Conservation (phyloP, 257 asterid genomes). For the Primulina huaijiensis region DNA sequence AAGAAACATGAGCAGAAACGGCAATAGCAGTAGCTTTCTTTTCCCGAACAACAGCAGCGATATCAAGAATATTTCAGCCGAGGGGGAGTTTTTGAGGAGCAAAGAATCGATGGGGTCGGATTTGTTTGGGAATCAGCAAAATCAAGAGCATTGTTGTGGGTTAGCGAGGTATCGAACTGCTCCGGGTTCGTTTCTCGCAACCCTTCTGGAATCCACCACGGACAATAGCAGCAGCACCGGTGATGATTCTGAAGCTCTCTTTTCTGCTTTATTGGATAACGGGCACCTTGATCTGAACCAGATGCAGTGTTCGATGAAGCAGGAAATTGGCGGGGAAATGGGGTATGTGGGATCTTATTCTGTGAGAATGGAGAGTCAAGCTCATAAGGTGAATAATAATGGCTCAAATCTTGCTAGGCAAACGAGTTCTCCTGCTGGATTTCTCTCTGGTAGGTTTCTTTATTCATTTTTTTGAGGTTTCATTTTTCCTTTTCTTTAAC, state of each 20-base stretch:
- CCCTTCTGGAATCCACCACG: constrained; percentile 43
- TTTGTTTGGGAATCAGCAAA: constrained; percentile 29
- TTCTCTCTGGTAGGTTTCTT: constrained; percentile 59
- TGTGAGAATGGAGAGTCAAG: constrained; percentile 45
- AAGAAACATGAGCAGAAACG: constrained; percentile 27
- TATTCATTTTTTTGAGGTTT: neutral
- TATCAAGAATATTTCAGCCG: constrained; percentile 35
- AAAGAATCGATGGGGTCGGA: constrained; percentile 41
- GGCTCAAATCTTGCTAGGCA: constrained; percentile 70
- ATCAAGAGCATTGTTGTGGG: constrained; percentile 38
- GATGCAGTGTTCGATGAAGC: constrained; percentile 45
- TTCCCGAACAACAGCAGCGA: constrained; percentile 11
- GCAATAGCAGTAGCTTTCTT: constrained; percentile 28
- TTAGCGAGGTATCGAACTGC: constrained; percentile 68
- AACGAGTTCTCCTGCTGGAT: constrained; percentile 92
- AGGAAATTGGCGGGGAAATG: constrained; percentile 38
- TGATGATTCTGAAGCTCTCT: constrained; percentile 63
- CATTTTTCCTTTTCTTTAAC: neutral
- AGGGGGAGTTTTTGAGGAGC: constrained; percentile 38
- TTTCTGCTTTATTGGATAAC: constrained; percentile 46
- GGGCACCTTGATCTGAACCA: constrained; percentile 39
- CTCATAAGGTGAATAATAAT: constrained; percentile 29
- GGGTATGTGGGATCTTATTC: constrained; percentile 56
- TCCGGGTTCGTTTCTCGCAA: constrained; percentile 67
- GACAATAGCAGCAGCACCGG: constrained; percentile 36